A percentile compares a stretch with the other conserved stretches of the same genome.
Evolutionary conservation across 169 alveolate genomes (phyloP).

Genomic region (Cryptosporidium viatorum): DNA sequence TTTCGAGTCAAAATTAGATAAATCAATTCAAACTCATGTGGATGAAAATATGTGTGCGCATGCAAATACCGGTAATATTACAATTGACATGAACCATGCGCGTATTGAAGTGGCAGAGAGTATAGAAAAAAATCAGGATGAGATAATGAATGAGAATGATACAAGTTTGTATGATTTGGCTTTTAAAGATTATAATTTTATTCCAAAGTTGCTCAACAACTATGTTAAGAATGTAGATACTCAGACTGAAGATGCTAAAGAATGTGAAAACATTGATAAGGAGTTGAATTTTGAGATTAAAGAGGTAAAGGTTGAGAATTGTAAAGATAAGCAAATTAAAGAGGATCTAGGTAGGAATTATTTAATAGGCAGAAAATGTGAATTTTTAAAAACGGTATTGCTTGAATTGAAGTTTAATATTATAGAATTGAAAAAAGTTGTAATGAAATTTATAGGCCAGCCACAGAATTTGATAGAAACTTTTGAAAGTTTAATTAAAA

Average conservation of each 20-base stretch:
- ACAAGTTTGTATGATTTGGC: constrained; percentile 39
- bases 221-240: background rate
- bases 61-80: constrained; percentile 1
- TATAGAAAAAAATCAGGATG: background rate
- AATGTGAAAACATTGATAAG: background rate
- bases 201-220: constrained; percentile 4
- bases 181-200: constrained; percentile 49
- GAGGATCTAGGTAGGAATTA: background rate
- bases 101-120: background rate
- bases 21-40: constrained; percentile 5
- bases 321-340: background rate
- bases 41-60: constrained; percentile 6
- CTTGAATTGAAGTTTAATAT: constrained; percentile 28
- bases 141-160: background rate
- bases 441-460: background rate
- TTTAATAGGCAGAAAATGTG: background rate
- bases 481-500: background rate
- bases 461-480: constrained; percentile 22
- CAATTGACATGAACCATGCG: background rate
- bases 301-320: background rate
- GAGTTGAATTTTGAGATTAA: background rate
- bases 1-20: background rate
- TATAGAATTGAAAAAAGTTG: background rate
- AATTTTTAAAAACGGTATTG: background rate
- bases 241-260: background rate